Evolutionary conservation across 2,329 filamentous ascomycete species (phyloP).

Genomic region (Clonostachys chloroleuca): DNA sequence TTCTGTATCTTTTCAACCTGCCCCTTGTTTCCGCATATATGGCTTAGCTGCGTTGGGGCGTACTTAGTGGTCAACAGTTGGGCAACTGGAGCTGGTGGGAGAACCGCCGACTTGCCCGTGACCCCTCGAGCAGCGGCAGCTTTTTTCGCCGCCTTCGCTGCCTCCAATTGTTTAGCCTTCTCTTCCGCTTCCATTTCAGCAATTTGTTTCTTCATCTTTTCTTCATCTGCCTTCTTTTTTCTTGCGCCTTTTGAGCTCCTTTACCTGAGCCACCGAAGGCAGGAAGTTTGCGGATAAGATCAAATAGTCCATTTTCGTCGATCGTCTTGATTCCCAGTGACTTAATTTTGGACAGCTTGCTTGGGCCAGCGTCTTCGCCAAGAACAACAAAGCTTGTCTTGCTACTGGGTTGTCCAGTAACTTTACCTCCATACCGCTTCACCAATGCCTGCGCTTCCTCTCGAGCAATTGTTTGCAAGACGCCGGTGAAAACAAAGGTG

Average conservation of each 20-base stretch:
- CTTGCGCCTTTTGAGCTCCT: constrained; percentile 77
- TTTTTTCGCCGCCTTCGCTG: constrained; percentile 44
- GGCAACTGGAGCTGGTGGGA: constrained; percentile 42
- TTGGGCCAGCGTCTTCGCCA: constrained; percentile 86
- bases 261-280: constrained; percentile 84
- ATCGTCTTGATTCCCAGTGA: constrained; percentile 83
- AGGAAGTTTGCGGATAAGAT: constrained; percentile 75
- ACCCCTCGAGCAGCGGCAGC: constrained; percentile 23
- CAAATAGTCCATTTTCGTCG: constrained; percentile 87
- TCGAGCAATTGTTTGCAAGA: constrained; percentile 74
- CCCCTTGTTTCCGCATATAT: constrained; percentile 93
- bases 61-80: constrained; percentile 95
- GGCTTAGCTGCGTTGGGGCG: constrained; percentile 75
- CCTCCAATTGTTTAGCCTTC: constrained; percentile 47
- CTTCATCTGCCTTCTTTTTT: constrained; percentile 79
- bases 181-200: constrained; percentile 85
- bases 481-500: constrained; percentile 91
- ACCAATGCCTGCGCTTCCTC: constrained; percentile 83
- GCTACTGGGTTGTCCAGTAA: constrained; percentile 78
- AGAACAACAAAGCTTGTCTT: constrained; percentile 95
- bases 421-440: constrained; percentile 91
- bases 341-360: constrained; percentile 83
- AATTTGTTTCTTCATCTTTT: constrained; percentile 75
- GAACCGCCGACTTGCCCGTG: constrained; percentile 11
- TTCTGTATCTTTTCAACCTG: constrained; percentile 84